These are phyloP conservation scores for Fragaria iinumae DNA, from an alignment of 306 rosid genomes.

Conservation along the genomic window DNA sequence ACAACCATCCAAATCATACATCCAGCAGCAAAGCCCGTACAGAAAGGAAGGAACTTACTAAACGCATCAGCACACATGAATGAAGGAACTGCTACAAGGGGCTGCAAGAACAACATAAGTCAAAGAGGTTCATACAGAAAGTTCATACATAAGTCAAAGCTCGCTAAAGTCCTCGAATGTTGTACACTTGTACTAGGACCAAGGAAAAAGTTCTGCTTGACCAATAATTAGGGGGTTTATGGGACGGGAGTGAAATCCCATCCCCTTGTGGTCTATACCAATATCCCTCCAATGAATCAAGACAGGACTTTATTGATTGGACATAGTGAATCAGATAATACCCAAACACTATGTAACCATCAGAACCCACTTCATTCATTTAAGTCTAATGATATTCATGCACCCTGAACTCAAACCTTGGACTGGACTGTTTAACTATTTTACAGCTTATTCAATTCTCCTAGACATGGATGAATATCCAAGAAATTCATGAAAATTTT, in stretches of 20 bases:
- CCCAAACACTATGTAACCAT: background rate
- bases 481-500: background rate
- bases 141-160: too few species aligned
- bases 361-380: background rate
- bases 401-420: background rate
- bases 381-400: background rate
- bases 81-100: constrained; percentile 96
- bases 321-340: background rate
- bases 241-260: background rate
- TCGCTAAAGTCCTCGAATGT: background rate
- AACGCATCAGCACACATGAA: constrained; percentile 97
- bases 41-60: constrained; percentile 91
- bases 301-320: background rate
- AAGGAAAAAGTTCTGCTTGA: background rate
- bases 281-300: background rate
- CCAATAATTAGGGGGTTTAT: background rate
- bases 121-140: constrained; percentile 10
- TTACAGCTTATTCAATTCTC: background rate
- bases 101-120: constrained; percentile 54
- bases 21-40: constrained; percentile 99
- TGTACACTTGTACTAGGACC: background rate
- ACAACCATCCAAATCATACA: constrained; percentile 99
- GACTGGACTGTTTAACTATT: background rate
- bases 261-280: background rate
- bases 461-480: background rate